These are phyloP conservation scores for Cornus controversa DNA, from an alignment of 148 eudicot species.

Conservation along the genomic window DNA sequence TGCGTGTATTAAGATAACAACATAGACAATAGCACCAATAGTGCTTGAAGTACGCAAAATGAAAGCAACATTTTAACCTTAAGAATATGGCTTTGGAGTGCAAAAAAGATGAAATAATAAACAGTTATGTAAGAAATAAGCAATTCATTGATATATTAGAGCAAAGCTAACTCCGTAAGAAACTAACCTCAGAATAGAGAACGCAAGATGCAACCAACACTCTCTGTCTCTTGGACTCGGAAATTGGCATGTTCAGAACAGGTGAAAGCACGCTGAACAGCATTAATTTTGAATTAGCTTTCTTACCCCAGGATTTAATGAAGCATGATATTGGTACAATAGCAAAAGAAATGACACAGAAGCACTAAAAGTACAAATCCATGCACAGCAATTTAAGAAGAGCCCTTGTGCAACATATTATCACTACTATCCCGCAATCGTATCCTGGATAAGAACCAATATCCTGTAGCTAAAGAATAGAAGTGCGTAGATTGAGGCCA, in stretches of 20 bases:
- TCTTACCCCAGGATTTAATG: slow-evolving; percentile 3
- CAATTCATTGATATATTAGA: background rate
- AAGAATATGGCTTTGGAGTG: background rate
- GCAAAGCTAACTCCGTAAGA: slow-evolving; percentile 1
- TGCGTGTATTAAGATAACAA: background rate
- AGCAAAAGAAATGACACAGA: background rate
- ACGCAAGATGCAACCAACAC: slow-evolving; percentile 92
- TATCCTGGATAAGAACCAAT: background rate
- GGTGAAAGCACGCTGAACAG: slow-evolving; percentile 94
- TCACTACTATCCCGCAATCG: too few relatives aligned
- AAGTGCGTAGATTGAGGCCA: background rate
- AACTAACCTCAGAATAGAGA: slow-evolving; percentile 94
- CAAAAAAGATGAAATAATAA: background rate
- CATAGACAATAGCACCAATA: background rate
- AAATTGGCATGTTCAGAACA: slow-evolving; percentile 82
- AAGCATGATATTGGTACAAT: slow-evolving; percentile 5
- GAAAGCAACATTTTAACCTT: background rate
- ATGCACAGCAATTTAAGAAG: slow-evolving; percentile 4
- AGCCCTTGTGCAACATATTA: background rate
- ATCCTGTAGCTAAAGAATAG: background rate
- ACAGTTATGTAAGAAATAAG: slow-evolving; percentile 16
- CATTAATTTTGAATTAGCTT: slow-evolving; percentile 22
- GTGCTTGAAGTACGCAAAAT: background rate
- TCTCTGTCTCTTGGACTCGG: slow-evolving; percentile 95
- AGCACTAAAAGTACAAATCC: background rate